These are phyloP conservation scores for Pseudopithomyces chartarum DNA, from an alignment of 2,329 filamentous ascomycete genomes.

Conservation along the genomic window DNA sequence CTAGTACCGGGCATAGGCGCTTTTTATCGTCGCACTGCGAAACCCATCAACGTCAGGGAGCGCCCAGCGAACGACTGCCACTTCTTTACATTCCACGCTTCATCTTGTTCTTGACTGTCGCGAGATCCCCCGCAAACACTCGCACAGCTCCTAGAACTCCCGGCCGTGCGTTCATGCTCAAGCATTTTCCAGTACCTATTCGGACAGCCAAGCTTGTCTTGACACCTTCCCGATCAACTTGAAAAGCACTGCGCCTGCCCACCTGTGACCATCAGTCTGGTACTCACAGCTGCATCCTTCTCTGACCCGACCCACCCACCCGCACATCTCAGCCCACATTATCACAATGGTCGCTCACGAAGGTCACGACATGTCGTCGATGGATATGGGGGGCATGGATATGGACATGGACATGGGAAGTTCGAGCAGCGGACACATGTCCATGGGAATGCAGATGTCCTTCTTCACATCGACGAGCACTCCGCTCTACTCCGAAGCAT, in stretches of 20 bases:
- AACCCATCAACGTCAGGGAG: background rate
- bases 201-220: constrained; percentile 21
- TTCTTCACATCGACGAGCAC: constrained; percentile 70
- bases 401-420: constrained; percentile 20
- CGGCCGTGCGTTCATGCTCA: constrained; percentile 37
- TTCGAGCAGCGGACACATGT: constrained; percentile 21
- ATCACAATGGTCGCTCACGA: constrained; percentile 40
- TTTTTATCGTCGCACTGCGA: background rate
- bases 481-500: constrained; percentile 69
- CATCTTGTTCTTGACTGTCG: constrained; percentile 42
- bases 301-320: constrained; percentile 9
- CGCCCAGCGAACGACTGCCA: constrained; percentile 12
- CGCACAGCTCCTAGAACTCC: constrained; percentile 12
- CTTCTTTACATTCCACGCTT: constrained; percentile 35
- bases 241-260: constrained; percentile 12
- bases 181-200: constrained; percentile 9
- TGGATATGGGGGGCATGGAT: constrained; percentile 17
- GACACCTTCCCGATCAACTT: background rate
- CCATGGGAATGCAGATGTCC: constrained; percentile 57
- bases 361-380: constrained; percentile 28
- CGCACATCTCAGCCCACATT: constrained; percentile 2
- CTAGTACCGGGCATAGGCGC: background rate
- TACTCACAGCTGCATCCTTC: constrained; percentile 23
- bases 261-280: constrained; percentile 33
- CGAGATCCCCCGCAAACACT: constrained; percentile 35